phyloP scores from a whole-genome alignment of 306 rosid genomes.

The Cucumis hystrix region DNA sequence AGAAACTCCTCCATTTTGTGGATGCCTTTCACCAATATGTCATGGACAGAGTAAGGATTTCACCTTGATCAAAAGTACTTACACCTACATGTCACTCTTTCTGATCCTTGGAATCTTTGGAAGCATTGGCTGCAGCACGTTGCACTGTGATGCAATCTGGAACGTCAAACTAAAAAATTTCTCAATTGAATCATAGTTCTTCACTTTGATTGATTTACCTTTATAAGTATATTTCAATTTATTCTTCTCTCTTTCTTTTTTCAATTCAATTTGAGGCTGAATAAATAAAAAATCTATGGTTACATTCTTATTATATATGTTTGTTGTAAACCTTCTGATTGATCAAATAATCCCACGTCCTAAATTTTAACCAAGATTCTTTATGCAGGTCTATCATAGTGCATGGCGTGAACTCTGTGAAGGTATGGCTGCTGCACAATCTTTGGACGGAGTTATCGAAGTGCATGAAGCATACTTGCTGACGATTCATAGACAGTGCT shows the following conservation, averaged over 20 bases:
- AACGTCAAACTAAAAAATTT: not conserved
- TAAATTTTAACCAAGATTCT: constrained; percentile 20
- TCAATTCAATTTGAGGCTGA: not conserved
- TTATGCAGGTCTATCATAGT: constrained; percentile 91
- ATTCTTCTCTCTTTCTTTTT: not conserved
- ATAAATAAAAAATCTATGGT: not conserved
- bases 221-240: not conserved
- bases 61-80: not conserved
- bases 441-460: constrained; percentile 91
- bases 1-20: constrained; percentile 96
- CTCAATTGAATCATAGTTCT: not conserved
- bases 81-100: not conserved
- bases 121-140: not conserved
- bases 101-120: not conserved
- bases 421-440: constrained; percentile 67
- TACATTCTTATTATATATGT: not conserved
- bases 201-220: not conserved
- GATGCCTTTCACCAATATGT: constrained; percentile 99
- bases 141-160: not conserved
- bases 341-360: constrained; percentile 2
- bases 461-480: constrained; percentile 80
- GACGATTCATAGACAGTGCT: constrained; percentile 90
- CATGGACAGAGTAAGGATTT: constrained; percentile 74
- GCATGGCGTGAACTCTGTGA: constrained; percentile 96
- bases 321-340: not conserved